Conservation (phyloP, 176 grass and related monocot genomes). For the Phyllostachys edulis region DNA sequence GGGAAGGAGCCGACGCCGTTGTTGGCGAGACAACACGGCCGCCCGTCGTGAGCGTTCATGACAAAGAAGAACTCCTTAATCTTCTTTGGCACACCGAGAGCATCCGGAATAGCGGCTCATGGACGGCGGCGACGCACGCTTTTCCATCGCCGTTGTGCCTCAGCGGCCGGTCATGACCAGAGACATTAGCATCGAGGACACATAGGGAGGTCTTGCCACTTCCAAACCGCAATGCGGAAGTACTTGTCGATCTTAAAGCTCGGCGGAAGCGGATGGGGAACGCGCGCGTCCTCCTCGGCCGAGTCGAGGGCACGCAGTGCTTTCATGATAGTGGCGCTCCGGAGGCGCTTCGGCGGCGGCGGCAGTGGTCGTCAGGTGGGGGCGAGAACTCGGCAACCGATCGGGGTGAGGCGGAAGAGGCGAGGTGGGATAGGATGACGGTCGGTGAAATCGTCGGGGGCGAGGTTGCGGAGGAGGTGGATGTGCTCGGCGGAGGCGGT, state of each 20-base stretch:
- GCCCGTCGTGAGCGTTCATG: no score
- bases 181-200: constrained; percentile 73
- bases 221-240: constrained; percentile 80
- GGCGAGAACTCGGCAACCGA: constrained; percentile 69
- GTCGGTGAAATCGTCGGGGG: constrained; percentile 83
- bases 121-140: constrained; percentile 77
- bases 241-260: constrained; percentile 98
- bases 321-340: constrained; percentile 78
- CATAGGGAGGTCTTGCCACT: constrained; percentile 90
- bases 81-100: constrained; percentile 80
- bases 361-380: constrained; percentile 42
- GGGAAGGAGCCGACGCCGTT: no score
- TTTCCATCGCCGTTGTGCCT: constrained; percentile 84
- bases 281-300: constrained; percentile 70
- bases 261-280: constrained; percentile 75
- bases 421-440: constrained; percentile 56
- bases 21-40: no score
- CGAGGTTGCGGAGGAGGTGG: constrained; percentile 68
- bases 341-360: constrained; percentile 60
- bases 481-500: constrained; percentile 76
- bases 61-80: constrained; percentile 92
- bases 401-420: constrained; percentile 69
- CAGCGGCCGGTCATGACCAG: constrained; percentile 80
- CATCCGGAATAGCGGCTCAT: constrained; percentile 78
- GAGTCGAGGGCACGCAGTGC: constrained; percentile 39